Base-by-base conservation (phyloP, 176 grass and related monocot species). In the Guadua angustifolia region DNA sequence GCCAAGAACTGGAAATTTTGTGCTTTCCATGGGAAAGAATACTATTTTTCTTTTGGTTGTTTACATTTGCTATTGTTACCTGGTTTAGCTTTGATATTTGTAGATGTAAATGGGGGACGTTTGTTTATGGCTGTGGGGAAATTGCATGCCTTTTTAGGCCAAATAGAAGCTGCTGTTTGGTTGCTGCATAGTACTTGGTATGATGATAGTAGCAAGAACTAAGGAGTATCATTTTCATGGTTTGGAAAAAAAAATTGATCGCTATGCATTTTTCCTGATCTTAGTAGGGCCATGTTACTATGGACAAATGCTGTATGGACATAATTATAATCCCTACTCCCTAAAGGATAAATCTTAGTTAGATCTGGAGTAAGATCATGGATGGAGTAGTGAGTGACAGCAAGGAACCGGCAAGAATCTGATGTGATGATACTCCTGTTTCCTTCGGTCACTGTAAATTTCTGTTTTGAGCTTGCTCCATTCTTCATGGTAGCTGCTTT, bases 401-500 rank as follows among this genome's bases (percentile, higher is more conserved):
- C 15, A 60, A 13, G 13, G 51, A 71, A 18, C 57, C 46, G 44
- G 7, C 76, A 45, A 87, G 49, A 18, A 75, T 77, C 36, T 68
- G 33, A 22, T 44, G 6, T 24, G 14, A 22, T 22, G 71, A 66
- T 84, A 29, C 71, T 33, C 60, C 26, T 81, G 50, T 82, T 74
- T 57, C 46, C 68, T 81, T 72, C 7, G 16, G 59, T 7, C 61
- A 24, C 5, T 45, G 45, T 22, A 33, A 13, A 42, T 26, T 7
- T 69, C 4, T 18, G 63, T 59, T 32, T 47, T 50, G 43, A 47
- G 46, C 32, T 68, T 68, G 19, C 46, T 26, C 22, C 42, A 44
- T 12, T 50, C 43, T 61, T 56, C 53, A 61, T 32, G 39, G 17
- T 49, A 33, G 67, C 55, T 82, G 40, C 68, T 82, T n/a, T 69